phyloP scores from a whole-genome alignment of 495 filamentous ascomycete genomes.

The Neurospora sp. region DNA sequence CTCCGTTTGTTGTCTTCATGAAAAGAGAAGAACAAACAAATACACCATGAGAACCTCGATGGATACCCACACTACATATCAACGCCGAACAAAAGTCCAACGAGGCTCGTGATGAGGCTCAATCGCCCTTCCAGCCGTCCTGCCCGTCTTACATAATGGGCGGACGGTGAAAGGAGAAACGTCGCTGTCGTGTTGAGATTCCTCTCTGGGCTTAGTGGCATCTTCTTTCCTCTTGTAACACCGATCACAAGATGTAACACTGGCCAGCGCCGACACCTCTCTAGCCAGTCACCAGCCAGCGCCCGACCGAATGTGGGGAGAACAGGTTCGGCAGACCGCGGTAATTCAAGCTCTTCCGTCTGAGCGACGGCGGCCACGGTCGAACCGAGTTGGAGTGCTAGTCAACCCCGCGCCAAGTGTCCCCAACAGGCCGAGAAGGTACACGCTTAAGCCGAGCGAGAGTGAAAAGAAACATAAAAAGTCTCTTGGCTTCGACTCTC shows the following conservation, averaged over 20 bases:
- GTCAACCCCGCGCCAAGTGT: not conserved
- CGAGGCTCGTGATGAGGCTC: not conserved
- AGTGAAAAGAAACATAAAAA: not conserved
- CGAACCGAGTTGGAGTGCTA: not conserved
- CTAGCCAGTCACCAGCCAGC: not conserved
- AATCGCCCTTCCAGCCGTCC: not conserved
- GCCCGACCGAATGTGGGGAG: not conserved
- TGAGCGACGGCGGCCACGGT: constrained; percentile 1
- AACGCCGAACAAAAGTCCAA: not conserved
- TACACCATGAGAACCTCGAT: not conserved
- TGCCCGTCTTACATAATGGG: not conserved
- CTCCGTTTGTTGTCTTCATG: not conserved
- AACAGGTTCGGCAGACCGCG: constrained; percentile 8
- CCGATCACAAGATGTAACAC: not conserved
- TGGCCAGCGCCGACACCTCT: not conserved
- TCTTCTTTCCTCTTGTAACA: not conserved
- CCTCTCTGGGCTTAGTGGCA: not conserved
- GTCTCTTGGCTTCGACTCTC: not conserved
- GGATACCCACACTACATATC: not conserved
- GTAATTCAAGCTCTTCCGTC: constrained; percentile 4
- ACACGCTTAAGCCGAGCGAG: not conserved
- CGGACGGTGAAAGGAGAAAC: not conserved
- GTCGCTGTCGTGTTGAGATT: not conserved
- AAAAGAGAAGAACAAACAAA: not conserved
- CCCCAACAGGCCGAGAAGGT: not conserved